phyloP scores from a whole-genome alignment of 306 rosid species.

The Acmispon strigosus region DNA sequence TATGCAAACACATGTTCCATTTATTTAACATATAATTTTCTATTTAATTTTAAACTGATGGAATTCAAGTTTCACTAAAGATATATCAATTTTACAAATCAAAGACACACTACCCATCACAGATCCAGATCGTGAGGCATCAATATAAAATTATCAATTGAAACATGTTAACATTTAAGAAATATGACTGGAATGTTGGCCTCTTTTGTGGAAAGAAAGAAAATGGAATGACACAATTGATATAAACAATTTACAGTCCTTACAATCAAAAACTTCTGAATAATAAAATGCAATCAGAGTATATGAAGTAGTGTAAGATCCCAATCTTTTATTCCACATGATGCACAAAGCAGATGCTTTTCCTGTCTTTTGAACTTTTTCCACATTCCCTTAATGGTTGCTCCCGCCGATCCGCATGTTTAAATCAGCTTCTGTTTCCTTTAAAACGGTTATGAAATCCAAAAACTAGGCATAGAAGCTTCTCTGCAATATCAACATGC shows the following conservation, averaged over 20 bases:
- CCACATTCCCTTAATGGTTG: neutral
- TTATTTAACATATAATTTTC: no score
- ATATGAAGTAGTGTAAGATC: neutral
- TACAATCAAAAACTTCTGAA: neutral
- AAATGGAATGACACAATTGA: neutral
- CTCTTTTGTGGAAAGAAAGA: neutral
- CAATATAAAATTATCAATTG: neutral
- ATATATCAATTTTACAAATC: neutral
- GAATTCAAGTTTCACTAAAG: neutral
- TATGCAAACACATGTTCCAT: no score
- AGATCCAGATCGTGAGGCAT: neutral
- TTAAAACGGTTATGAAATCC: no score
- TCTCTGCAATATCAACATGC: no score
- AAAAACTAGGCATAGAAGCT: no score
- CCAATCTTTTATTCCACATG: neutral
- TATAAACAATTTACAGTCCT: neutral
- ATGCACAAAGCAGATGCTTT: constrained; percentile 11
- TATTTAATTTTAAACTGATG: no score
- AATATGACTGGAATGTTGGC: neutral
- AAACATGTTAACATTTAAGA: neutral
- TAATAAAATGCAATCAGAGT: neutral
- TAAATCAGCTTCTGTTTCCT: no score
- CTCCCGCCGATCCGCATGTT: no score
- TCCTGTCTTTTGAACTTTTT: neutral
- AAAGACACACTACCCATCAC: neutral